A percentile compares a stretch with the other conserved stretches of the same genome.
Evolutionary conservation across 305 asterid species (phyloP).

Genomic region (Plantago coronopus): DNA sequence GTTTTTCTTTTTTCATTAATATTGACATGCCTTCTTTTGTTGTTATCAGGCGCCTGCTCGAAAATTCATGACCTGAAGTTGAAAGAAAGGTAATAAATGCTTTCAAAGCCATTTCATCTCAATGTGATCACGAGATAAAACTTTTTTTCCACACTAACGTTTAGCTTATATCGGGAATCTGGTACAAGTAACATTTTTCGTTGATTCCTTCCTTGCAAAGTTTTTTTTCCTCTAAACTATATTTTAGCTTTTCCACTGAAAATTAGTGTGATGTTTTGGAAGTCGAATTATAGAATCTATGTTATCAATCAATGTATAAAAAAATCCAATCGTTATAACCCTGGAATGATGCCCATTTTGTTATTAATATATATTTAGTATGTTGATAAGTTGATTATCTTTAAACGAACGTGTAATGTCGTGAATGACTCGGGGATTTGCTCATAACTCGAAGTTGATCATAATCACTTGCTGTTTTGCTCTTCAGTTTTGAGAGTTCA

Average conservation of each 20-base stretch:
- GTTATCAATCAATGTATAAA: no score
- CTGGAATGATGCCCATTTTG: background rate
- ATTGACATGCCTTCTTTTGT: slow-evolving; percentile 13
- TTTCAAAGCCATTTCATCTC: background rate
- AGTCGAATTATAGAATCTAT: no score
- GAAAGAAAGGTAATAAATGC: slow-evolving; percentile 72
- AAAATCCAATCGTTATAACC: slow-evolving; percentile 4
- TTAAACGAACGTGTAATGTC: background rate
- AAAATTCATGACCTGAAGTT: slow-evolving; percentile 89
- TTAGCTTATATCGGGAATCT: background rate
- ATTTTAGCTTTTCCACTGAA: no score
- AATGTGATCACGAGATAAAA: background rate
- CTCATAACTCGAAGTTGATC: background rate
- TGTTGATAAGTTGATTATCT: slow-evolving; percentile 1
- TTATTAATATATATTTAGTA: no score
- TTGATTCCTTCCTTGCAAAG: no score
- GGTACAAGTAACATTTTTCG: no score
- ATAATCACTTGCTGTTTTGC: slow-evolving; percentile 27
- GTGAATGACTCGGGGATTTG: slow-evolving; percentile 10
- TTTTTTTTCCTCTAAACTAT: no score
- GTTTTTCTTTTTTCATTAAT: no score
- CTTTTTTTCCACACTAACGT: slow-evolving; percentile 3
- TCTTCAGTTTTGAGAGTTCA: slow-evolving; percentile 78
- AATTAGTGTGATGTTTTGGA: no score
- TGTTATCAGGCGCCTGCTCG: slow-evolving; percentile 71